A percentile compares a stretch with the other conserved stretches of the same genome.
Conservation (phyloP, 2,329 filamentous ascomycete genomes). For the Fusarium pseudonygamai region DNA sequence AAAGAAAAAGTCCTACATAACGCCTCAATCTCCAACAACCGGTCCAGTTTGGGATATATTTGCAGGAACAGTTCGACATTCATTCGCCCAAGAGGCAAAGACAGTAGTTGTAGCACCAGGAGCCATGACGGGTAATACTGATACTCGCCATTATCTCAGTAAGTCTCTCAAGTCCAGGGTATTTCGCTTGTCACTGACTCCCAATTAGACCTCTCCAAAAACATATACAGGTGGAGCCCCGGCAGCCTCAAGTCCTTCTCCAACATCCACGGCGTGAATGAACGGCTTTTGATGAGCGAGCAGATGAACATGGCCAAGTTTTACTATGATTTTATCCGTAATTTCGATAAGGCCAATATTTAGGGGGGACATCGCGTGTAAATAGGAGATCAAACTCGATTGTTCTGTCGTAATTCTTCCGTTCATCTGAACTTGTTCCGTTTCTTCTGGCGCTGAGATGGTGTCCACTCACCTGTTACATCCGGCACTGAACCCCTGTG, state of each 20-base stretch:
- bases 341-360: background rate
- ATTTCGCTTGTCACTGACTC: background rate
- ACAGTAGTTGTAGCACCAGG: constrained; percentile 5
- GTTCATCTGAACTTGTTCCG: constrained; percentile 17
- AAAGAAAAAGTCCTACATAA: background rate
- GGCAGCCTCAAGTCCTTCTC: constrained; percentile 5
- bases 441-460: background rate
- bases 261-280: constrained; percentile 7
- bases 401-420: background rate
- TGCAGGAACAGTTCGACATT: constrained; percentile 6
- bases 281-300: constrained; percentile 17
- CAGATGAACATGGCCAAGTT: constrained; percentile 12
- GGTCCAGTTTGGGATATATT: constrained; percentile 12
- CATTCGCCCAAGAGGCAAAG: background rate
- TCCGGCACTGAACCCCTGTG: constrained; percentile 21
- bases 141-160: constrained; percentile 16
- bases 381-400: background rate
- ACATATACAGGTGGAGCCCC: constrained; percentile 4
- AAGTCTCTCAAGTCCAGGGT: background rate
- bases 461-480: constrained; percentile 41
- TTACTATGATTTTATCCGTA: constrained; percentile 17
- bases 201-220: background rate
- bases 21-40: background rate
- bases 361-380: background rate
- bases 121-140: constrained; percentile 26